Conservation (phyloP, 192 early-diverging fungal species). For the Backusella morwellensis region DNA sequence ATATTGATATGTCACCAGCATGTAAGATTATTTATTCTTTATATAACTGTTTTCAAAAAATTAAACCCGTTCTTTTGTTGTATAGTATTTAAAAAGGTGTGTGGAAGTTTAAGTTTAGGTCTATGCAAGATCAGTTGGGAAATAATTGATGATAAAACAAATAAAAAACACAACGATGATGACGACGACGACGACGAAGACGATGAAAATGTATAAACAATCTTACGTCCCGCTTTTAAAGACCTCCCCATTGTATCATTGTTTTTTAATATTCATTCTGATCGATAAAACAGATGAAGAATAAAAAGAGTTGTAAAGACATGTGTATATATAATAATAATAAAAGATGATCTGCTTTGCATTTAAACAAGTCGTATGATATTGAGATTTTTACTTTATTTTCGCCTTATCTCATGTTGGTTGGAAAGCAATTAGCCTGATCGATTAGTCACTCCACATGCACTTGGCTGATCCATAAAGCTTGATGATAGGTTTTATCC, state of each 20-base stretch:
- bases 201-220: background rate
- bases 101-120: background rate
- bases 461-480: too few species aligned
- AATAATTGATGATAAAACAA: background rate
- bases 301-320: too few species aligned
- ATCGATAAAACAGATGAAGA: too few species aligned
- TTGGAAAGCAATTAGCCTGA: too few species aligned
- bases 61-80: background rate
- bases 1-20: background rate
- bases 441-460: too few species aligned
- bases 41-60: background rate
- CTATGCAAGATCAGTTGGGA: conserved; percentile 1
- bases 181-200: background rate
- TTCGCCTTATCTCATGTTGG: too few species aligned
- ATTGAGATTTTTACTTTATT: too few species aligned
- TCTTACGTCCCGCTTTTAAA: background rate
- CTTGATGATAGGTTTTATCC: too few species aligned
- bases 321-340: too few species aligned
- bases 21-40: background rate
- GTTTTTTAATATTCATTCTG: background rate
- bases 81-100: background rate
- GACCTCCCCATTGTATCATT: background rate
- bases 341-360: too few species aligned
- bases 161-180: background rate
- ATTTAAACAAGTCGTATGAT: too few species aligned